A percentile compares a stretch with the other conserved stretches of the same genome.
These are phyloP conservation scores for Fusarium pseudocircinatum DNA, from an alignment of 2,329 filamentous ascomycete genomes.

Conservation along the genomic window DNA sequence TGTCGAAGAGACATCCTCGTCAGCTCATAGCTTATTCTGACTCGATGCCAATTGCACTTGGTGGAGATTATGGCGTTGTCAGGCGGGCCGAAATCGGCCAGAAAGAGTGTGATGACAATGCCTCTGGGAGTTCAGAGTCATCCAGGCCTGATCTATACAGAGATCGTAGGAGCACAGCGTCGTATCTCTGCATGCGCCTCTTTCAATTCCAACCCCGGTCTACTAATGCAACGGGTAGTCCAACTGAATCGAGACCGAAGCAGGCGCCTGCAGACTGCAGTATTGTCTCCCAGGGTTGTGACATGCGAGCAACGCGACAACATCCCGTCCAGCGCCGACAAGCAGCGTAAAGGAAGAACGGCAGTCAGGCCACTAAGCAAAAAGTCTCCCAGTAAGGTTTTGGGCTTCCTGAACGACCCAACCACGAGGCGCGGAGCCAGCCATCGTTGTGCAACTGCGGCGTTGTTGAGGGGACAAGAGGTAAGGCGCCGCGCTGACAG, in stretches of 20 bases:
- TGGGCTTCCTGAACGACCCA: slow-evolving; percentile 1
- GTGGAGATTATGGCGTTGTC: background rate
- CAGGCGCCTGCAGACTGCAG: slow-evolving; percentile 27
- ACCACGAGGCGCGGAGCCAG: slow-evolving; percentile 5
- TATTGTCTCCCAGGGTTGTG: slow-evolving; percentile 13
- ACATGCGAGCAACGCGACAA: slow-evolving; percentile 1
- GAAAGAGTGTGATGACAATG: background rate
- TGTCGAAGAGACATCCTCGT: background rate
- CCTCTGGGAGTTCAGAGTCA: background rate
- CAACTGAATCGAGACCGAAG: slow-evolving; percentile 35
- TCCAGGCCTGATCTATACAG: slow-evolving; percentile 8
- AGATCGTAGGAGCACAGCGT: slow-evolving; percentile 12
- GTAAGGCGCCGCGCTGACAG: slow-evolving; percentile 15
- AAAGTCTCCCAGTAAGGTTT: slow-evolving; percentile 2
- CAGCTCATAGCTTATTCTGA: background rate
- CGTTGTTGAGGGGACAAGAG: slow-evolving; percentile 9
- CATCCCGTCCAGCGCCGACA: slow-evolving; percentile 1
- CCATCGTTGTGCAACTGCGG: background rate
- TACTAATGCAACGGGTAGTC: slow-evolving; percentile 25
- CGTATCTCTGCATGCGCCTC: slow-evolving; percentile 3
- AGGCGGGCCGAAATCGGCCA: background rate
- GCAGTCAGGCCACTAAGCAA: slow-evolving; percentile 15
- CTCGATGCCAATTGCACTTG: background rate
- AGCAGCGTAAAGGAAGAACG: slow-evolving; percentile 5
- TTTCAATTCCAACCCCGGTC: slow-evolving; percentile 10